Base-by-base conservation (phyloP, 2,329 filamentous ascomycete genomes). In the Diaporthe sp. region DNA sequence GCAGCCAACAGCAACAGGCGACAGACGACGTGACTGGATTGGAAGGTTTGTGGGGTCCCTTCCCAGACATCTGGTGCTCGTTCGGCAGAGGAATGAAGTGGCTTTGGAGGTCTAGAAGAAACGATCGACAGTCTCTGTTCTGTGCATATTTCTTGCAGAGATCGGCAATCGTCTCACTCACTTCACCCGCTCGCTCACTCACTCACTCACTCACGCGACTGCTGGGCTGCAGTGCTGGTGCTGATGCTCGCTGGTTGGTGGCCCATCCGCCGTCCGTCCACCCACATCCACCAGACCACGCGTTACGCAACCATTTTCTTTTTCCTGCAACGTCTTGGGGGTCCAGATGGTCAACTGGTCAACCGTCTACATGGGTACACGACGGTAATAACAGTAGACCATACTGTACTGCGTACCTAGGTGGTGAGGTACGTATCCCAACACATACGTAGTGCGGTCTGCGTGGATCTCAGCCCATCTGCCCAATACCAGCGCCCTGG, bases 71-170 rank as follows among this genome's bases (percentile, higher is more conserved):
- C 31, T 25, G 55, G 39, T 47, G 44, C 68, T 47, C 68, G 53
- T 47, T 63, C 71, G 57, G 57, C 70, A 61, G 57, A 72, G 57
- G 71, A 63, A 58, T 63, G 47, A 42, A 31, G 57, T 39, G 71
- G 71, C 71, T 73, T 42, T 49, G 49, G 44, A 39, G 71, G 74
- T 71, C 74, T 74, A 74, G 74, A 76, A 74, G 55, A 31, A 74
- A 9, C 13, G 74, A 76, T 76, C 74, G 74, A 58, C 74, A 42
- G 71, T 25, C 25, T 73, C 42, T 65, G 34, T 53, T 12, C 44
- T 63, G 71, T 53, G 34, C 47, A 44, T 53, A 63, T 73, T 65
- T 65, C 58, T 44, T 73, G 58, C 71, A 65, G 58, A 39, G 71
- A 73, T 73, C 71, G 58, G 60, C 71, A 44, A 25, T 34, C 34